Evolutionary conservation across 176 grass and related monocot genomes (phyloP), one percentile per base, ranked within the genome.

Genomic region (Aegilops bicornis): DNA sequence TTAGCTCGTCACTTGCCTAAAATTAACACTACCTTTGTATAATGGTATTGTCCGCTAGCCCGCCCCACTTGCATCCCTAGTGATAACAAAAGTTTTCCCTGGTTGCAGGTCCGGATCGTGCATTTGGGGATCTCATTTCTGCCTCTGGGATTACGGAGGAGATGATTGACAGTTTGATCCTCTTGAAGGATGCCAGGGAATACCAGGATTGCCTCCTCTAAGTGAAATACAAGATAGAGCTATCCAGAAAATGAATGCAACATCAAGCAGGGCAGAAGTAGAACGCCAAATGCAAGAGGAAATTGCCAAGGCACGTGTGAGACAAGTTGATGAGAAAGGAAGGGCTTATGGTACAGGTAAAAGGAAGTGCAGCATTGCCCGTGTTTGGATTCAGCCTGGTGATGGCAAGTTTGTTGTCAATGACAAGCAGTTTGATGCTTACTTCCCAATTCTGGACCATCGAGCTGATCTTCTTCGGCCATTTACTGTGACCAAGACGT

Each of bases 101-200:
- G 61, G 48, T 86, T 87, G 56, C 90, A 99, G 97, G 94, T 85
- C 94, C 92, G 19, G 91, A 96, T 80, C 82, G 85, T 62, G 94
- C 97, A 78, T 99, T 99, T 81, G 97, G 97, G 59, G 94, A 99
- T 90, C 87, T 94, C 15, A 85, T 94, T 69, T 85, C 79, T 2
- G 73, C 80, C 79, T 96, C 97, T 59, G 90, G 90, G 33, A 96
- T 99, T 70, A 96, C 92, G 2, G 94, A 99, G 40, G 92, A 73
- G 73, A 94, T 99, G 97, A 94, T 99, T 31, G 92, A 94, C 80
- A 93, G 94, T 91, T 84, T 99, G 87, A 96, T 99, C 91, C 92
- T 99, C 31, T 83, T 96, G 56, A 99, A 94, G 89, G 97, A 96
- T 50, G 92, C 88, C 50, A 91, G 12, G 73, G 84, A 35, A 15